Conservation (phyloP, 805 yeast genomes). For the Starmerella roubikii region DNA sequence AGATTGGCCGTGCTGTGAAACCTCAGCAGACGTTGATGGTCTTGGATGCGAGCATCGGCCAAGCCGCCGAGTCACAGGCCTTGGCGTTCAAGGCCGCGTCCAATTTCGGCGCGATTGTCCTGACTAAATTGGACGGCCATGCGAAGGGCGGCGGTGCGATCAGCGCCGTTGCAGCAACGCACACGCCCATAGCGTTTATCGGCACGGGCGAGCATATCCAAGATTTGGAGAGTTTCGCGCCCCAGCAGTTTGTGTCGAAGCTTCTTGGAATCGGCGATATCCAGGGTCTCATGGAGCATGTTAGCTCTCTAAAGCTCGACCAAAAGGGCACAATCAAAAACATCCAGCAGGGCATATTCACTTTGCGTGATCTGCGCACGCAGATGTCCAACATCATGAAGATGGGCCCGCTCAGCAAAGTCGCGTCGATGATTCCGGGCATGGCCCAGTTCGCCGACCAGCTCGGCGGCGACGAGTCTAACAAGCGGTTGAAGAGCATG, state of each 20-base stretch:
- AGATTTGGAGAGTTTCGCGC: slow-evolving; percentile 83
- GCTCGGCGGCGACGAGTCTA: slow-evolving; percentile 84
- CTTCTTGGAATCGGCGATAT: slow-evolving; percentile 90
- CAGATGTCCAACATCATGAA: slow-evolving; percentile 92
- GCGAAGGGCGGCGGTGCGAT: slow-evolving; percentile 99
- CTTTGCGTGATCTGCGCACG: slow-evolving; percentile 78
- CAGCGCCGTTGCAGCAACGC: slow-evolving; percentile 93
- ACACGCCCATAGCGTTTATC: slow-evolving; percentile 86
- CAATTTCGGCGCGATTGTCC: slow-evolving; percentile 85
- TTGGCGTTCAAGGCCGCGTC: slow-evolving; percentile 86
- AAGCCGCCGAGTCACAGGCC: slow-evolving; percentile 93
- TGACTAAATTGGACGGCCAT: slow-evolving; percentile 96
- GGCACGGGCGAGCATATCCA: slow-evolving; percentile 98
- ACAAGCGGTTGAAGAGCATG: slow-evolving; percentile 73
- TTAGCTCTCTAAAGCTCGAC: slow-evolving; percentile 71
- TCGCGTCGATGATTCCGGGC: slow-evolving; percentile 93
- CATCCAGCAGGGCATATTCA: slow-evolving; percentile 87
- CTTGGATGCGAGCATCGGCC: slow-evolving; percentile 93
- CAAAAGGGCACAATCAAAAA: slow-evolving; percentile 79
- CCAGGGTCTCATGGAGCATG: slow-evolving; percentile 87
- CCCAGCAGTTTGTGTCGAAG: slow-evolving; percentile 79
- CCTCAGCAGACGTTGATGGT: slow-evolving; percentile 98
- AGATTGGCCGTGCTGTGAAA: slow-evolving; percentile 70
- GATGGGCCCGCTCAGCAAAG: slow-evolving; percentile 91
- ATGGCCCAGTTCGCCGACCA: slow-evolving; percentile 71